phyloP scores from a whole-genome alignment of 768 basidiomycete species.

The Collybia sp. region DNA sequence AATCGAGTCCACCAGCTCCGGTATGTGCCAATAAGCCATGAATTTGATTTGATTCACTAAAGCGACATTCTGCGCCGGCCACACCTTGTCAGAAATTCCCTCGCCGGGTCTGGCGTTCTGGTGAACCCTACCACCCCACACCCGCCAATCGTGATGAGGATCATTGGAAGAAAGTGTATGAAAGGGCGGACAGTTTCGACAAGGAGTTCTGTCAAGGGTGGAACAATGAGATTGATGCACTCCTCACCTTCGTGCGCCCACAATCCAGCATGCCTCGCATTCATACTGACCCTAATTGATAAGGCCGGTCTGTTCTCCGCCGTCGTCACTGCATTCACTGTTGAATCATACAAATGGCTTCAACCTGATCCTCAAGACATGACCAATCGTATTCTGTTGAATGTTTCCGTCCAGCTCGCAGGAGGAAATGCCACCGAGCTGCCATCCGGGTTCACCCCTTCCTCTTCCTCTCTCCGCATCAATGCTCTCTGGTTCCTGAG shows the following conservation, averaged over 20 bases:
- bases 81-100: too few species aligned
- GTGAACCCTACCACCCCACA: too few species aligned
- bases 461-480: not conserved
- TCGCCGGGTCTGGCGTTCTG: too few species aligned
- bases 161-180: not conserved
- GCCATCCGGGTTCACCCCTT: not conserved
- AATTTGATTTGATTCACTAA: too few species aligned
- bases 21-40: too few species aligned
- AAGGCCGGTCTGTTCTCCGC: slow-evolving; percentile 19
- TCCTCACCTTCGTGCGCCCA: slow-evolving; percentile 30
- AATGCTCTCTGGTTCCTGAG: not conserved
- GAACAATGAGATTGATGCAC: slow-evolving; percentile 37
- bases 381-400: slow-evolving; percentile 1
- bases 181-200: slow-evolving; percentile 27
- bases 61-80: too few species aligned
- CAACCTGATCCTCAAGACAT: slow-evolving; percentile 10
- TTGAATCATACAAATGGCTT: slow-evolving; percentile 13
- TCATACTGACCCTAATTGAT: too few species aligned
- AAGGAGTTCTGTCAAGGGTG: slow-evolving; percentile 25
- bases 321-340: slow-evolving; percentile 15
- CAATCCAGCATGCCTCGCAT: too few species aligned
- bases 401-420: not conserved
- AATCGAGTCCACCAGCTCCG: too few species aligned
- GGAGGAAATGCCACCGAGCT: not conserved
- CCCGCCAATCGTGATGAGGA: too few species aligned